Base-by-base conservation (phyloP, 176 grass and related monocot species). In the Olyra latifolia region DNA sequence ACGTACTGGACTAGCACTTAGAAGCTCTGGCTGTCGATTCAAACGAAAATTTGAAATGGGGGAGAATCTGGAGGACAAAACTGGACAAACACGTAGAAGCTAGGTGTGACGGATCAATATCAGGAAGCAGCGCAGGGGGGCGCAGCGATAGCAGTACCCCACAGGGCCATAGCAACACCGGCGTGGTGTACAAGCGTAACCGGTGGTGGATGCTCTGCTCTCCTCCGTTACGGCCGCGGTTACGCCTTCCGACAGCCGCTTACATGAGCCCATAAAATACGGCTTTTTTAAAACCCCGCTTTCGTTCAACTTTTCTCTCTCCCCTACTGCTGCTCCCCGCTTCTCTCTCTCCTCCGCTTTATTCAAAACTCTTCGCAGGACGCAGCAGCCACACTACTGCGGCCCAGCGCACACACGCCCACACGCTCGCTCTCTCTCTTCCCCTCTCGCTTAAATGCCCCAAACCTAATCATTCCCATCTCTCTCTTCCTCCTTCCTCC, bases 261-360 rank as follows among this genome's bases (percentile, higher is more conserved):
- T 87, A 90, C 91, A 83, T 89, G 78, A 85, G 79, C 90, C 90
- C 90, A 89, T 82, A 72, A 87, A 84, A 84, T 87, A 87, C 84
- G 84, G 89, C 80, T 87, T 87, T 91, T 71, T 22, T 28, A 7
- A 83, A 49, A 60, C 53, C 59, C 63, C 43, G 74, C 74, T 69
- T 70, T 66, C 74, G 53, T 45, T 43, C 78, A 15, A 42, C 25
- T 71, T 71, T 79, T 47, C 52, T 57, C n/a, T 41, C 27, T 53
- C 55, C 5, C 10, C 20, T 4, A 40, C 46, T 10, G 27, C 27
- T 24, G 14, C 27, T 62, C 12, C 47, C 4, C 19, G 16, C 44
- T 13, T 32, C 8, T 60, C 84, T 45, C 76, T 28, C 45, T 28
- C 57, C 71, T 62, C 16, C 13, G 77, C 87, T 89, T 85, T 81